These are phyloP conservation scores for Penicillium sp. DNA, from an alignment of 2,329 filamentous ascomycete species.

Conservation along the genomic window DNA sequence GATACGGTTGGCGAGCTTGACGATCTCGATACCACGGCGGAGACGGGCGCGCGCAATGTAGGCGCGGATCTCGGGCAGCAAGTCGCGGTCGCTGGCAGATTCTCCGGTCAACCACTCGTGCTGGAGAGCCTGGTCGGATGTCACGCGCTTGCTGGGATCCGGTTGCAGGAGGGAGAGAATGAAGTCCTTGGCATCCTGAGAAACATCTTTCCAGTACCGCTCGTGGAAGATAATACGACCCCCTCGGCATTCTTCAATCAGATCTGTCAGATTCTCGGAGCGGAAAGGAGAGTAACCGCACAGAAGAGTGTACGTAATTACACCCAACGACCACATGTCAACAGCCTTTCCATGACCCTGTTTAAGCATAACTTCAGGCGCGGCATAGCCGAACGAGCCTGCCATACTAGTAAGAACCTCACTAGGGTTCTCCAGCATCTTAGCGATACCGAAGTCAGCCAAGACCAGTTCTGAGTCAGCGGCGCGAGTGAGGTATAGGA, in stretches of 20 bases:
- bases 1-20: constrained; percentile 95
- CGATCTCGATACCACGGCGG: constrained; percentile 89
- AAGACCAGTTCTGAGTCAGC: constrained; percentile 83
- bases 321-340: constrained; percentile 98
- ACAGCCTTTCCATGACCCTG: constrained; percentile 96
- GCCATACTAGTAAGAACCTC: constrained; percentile 98
- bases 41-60: constrained; percentile 92
- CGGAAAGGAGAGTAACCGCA: constrained; percentile 98
- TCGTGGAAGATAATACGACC: constrained; percentile 92
- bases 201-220: constrained; percentile 98
- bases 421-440: constrained; percentile 89
- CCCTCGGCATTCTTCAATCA: constrained; percentile 91
- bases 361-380: constrained; percentile 98
- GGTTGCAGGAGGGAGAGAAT: constrained; percentile 81
- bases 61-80: constrained; percentile 94
- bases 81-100: constrained; percentile 91
- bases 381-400: constrained; percentile 96
- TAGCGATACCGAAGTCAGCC: constrained; percentile 97
- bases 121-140: constrained; percentile 77
- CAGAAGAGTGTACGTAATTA: constrained; percentile 97
- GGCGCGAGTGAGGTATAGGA: constrained; percentile 84
- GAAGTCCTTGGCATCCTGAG: constrained; percentile 92
- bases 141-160: constrained; percentile 74
- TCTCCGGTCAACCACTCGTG: constrained; percentile 91
- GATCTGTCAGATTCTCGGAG: constrained; percentile 86